Evolutionary conservation across 176 grass and related monocot genomes (phyloP).

Genomic region (Leersia perrieri): DNA sequence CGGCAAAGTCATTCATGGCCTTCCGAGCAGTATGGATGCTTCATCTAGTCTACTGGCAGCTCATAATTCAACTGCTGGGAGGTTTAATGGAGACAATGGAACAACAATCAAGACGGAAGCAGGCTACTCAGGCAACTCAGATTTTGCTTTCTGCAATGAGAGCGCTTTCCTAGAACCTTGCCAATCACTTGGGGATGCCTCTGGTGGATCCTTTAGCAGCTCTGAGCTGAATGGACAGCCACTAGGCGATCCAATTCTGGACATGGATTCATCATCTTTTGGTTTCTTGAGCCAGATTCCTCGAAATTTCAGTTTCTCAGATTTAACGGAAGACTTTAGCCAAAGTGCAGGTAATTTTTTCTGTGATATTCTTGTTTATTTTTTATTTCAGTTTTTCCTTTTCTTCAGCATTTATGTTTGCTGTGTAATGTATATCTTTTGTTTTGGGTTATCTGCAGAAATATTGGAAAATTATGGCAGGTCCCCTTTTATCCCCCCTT

Average conservation of each 20-base stretch:
- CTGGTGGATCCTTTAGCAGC: slow-evolving; percentile 81
- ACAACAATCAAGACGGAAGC: slow-evolving; percentile 75
- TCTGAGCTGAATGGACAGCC: slow-evolving; percentile 82
- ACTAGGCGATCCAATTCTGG: slow-evolving; percentile 56
- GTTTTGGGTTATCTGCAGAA: slow-evolving; percentile 49
- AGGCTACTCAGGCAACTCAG: slow-evolving; percentile 60
- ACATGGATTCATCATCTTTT: slow-evolving; percentile 72
- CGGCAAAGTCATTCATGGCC: slow-evolving; percentile 54
- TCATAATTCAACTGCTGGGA: slow-evolving; percentile 52
- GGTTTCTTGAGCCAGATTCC: slow-evolving; percentile 95
- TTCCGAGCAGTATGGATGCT: slow-evolving; percentile 54
- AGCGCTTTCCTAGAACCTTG: slow-evolving; percentile 64
- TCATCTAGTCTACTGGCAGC: slow-evolving; percentile 53
- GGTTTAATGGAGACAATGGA: slow-evolving; percentile 63
- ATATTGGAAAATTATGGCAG: slow-evolving; percentile 97
- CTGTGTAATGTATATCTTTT: slow-evolving; percentile 8
- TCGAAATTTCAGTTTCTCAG: slow-evolving; percentile 96
- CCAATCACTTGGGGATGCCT: slow-evolving; percentile 72
- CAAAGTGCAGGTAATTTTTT: slow-evolving; percentile 72
- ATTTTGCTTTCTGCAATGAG: slow-evolving; percentile 75
- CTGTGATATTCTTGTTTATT: slow-evolving; percentile 9
- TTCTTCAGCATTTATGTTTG: slow-evolving; percentile 8
- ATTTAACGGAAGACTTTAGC: slow-evolving; percentile 93
- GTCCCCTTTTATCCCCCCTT: slow-evolving; percentile 86
- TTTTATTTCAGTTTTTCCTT: neutral